Conservation (phyloP, 306 rosid genomes). For the Inga leiocalycina region DNA sequence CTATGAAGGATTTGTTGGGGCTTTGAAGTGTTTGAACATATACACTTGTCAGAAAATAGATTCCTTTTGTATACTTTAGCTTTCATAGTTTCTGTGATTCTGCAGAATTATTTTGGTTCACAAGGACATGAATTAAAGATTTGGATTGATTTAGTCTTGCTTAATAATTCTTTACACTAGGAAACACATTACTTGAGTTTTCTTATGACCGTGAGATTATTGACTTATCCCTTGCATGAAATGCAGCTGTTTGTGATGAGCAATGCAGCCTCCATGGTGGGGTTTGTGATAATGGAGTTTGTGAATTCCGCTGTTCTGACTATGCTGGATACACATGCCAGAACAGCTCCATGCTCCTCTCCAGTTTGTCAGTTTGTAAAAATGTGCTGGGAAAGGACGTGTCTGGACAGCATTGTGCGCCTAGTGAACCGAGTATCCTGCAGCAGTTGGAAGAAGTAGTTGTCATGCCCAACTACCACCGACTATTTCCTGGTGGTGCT, state of each 20-base stretch:
- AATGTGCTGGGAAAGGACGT: conserved; percentile 72
- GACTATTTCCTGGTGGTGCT: conserved; percentile 94
- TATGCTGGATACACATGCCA: conserved; percentile 98
- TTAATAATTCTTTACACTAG: neutral
- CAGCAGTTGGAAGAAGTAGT: conserved; percentile 98
- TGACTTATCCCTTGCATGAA: conserved; percentile 27
- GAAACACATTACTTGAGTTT: neutral
- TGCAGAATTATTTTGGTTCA: neutral
- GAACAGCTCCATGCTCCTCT: conserved; percentile 80
- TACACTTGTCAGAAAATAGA: neutral
- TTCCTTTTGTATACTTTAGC: conserved; percentile 14
- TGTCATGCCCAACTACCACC: conserved; percentile 92
- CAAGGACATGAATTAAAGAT: neutral
- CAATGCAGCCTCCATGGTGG: conserved; percentile 99
- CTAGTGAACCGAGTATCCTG: conserved; percentile 86
- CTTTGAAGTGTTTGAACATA: neutral
- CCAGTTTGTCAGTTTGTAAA: conserved; percentile 82
- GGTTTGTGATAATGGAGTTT: conserved; percentile 94
- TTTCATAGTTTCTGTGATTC: conserved; percentile 14
- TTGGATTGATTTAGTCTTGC: conserved; percentile 8
- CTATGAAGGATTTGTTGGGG: neutral
- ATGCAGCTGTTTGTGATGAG: conserved; percentile 92
- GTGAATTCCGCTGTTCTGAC: conserved; percentile 98
- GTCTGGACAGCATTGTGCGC: conserved; percentile 95
- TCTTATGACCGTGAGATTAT: conserved; percentile 17